Base-by-base conservation (phyloP, 179 eudicot species). In the Actinidia arguta region DNA sequence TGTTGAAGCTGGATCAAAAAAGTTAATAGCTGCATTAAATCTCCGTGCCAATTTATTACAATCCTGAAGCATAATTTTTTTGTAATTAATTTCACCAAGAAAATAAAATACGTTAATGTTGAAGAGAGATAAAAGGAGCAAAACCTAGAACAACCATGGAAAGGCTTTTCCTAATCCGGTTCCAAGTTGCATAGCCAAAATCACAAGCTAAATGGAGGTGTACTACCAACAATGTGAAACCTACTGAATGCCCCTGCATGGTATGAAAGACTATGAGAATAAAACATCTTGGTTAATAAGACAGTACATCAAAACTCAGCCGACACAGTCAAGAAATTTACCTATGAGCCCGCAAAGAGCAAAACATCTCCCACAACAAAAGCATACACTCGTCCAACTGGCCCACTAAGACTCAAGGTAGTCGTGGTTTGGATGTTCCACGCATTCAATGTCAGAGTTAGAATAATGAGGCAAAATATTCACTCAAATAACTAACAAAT, bases 1-100 rank as follows among this genome's bases (percentile, higher is more conserved):
- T 59, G n/a, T n/a, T n/a, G 97, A 97, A 79, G 95, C 98, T 73
- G 99, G 98, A 84, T 96, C 98, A 90, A 95, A 95, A 78, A 86
- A 82, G 87, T 90, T 95, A 51, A 90, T 74, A 17, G 88, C 87
- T 8, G 91, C 89, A 89, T 91, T 96, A 78, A 89, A 95, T 88
- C 91, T 96, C 99, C 99, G 95, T 0, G 92, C 99, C 88, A 95
- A 85, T 83, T 95, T 93, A 22, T 85, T 74, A 78, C 98, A 98
- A 64, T 96, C 98, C 99, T 96, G 89, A 83, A 88, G 24, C 66
- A 84, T 8, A 68, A 66, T 16, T 20, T 52, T 66, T 24, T 6
- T 5, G 1, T 36, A 20, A 20, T 13, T 22, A 73, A 17, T n/a
- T 25, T n/a, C 24, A 20, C 50, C 14, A 44, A 44, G 42, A 36